Conservation (phyloP, 2,329 filamentous ascomycete genomes). For the Thermoascus crustaceus region DNA sequence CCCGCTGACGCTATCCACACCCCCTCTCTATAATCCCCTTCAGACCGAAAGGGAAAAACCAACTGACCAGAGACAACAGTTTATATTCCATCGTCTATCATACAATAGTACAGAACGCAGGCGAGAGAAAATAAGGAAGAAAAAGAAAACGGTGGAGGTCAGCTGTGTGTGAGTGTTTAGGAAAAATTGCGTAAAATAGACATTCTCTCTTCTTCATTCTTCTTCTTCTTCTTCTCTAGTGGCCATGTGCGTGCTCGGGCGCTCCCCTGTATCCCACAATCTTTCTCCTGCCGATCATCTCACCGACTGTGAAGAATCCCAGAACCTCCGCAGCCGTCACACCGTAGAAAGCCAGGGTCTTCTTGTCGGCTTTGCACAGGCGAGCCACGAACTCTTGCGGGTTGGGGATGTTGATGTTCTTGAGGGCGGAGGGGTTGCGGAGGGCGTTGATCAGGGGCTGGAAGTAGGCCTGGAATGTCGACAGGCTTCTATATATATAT, state of each 20-base stretch:
- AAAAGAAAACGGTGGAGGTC: constrained; percentile 19
- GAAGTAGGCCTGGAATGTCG: constrained; percentile 81
- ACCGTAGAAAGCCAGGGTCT: constrained; percentile 63
- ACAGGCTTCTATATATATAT: constrained; percentile 53
- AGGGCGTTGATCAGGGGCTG: constrained; percentile 63
- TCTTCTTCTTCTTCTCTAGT: constrained; percentile 23
- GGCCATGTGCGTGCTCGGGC: constrained; percentile 37
- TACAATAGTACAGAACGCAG: constrained; percentile 34
- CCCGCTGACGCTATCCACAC: no score
- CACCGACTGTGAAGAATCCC: constrained; percentile 95
- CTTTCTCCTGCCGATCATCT: constrained; percentile 95
- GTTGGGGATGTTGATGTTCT: constrained; percentile 47
- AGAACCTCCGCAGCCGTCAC: constrained; percentile 79
- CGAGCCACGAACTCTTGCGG: constrained; percentile 48
- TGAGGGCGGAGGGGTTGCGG: constrained; percentile 60
- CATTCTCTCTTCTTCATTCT: constrained; percentile 5
- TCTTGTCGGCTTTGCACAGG: constrained; percentile 61
- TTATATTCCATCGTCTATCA: constrained; percentile 41
- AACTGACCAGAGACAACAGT: constrained; percentile 33
- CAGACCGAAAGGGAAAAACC: constrained; percentile 11
- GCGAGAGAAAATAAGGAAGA: constrained; percentile 23
- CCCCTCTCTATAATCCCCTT: constrained; percentile 2
- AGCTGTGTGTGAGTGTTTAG: constrained; percentile 13
- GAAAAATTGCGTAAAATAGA: constrained; percentile 2
- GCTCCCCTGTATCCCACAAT: constrained; percentile 83